Base-by-base conservation (phyloP, 2,329 filamentous ascomycete species). In the Paracorniculantispora psalliotae region DNA sequence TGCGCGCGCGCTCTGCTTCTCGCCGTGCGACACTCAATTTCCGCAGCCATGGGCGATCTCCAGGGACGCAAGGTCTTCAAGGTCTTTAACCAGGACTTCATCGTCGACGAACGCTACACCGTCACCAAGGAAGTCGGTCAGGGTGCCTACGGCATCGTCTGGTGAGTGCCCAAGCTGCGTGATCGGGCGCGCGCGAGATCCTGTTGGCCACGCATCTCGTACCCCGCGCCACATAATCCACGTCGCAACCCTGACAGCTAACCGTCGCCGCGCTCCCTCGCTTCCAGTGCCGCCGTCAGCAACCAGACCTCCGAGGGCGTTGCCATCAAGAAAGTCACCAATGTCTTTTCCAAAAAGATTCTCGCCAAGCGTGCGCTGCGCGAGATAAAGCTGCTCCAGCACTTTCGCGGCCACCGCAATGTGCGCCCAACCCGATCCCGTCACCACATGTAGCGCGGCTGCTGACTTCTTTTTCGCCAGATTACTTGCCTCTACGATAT, bases 311-410 rank as follows among this genome's bases (percentile, higher is more conserved):
- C 86, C 69, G 94, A 99, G 73, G 92, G 93, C 43, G 92, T 99
- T 63, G 94, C 94, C 69, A 94, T 99, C 81, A 99, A 99, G 79
- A 99, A 99, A 79, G 91, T 99, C 73, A 99, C 94, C 80, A 99
- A 99, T 89, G 93, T 99, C 69, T 99, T 99, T 78, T 97, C 92
- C 84, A 99, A 99, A 81, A 97, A 97, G 86, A 99, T 99, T 67
- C 83, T 99, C 66, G 94, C 94, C 69, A 99, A 99, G 86, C 90
- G 94, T 71, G 94, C 94, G 52, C 77, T 99, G 81, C 87, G 94
- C 75, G 94, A 99, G 79, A 97, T 99, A 78, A 99, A 97, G 84
- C 84, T 99, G 67, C 82, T 99, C 64, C 93, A 97, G 79, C 94
- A 99, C 77, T 99, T 99, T 79, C 85, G 94, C 69, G 90, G 90